A percentile compares a stretch with the other conserved stretches of the same genome.
Conservation (phyloP, 495 filamentous ascomycete species). For the Terfezia claveryi region DNA sequence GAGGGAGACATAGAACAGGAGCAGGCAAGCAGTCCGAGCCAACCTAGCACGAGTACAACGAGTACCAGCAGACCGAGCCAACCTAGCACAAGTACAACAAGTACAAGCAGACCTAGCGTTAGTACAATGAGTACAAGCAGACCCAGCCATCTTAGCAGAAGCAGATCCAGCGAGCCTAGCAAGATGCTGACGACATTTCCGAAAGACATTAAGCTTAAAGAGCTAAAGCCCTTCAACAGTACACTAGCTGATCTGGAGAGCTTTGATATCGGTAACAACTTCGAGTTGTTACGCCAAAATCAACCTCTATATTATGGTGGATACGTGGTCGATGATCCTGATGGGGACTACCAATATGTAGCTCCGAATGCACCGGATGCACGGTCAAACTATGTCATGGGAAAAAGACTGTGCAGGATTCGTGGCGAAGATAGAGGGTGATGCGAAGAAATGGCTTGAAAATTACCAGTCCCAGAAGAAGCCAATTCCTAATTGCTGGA, state of each 20-base stretch:
- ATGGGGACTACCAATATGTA: not conserved
- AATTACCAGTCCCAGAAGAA: not conserved
- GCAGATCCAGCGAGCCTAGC: no score
- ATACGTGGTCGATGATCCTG: not conserved
- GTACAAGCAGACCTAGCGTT: no score
- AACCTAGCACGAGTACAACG: no score
- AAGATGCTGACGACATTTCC: no score
- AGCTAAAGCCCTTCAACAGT: not conserved
- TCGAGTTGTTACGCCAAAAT: not conserved
- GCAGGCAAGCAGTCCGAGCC: no score
- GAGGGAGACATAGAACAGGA: no score
- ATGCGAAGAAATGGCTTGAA: not conserved
- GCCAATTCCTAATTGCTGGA: not conserved
- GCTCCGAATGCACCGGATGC: not conserved
- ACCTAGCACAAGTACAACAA: no score
- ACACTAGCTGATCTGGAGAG: not conserved
- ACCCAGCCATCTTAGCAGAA: no score
- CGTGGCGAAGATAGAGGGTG: not conserved
- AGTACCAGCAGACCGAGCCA: no score
- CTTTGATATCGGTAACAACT: not conserved
- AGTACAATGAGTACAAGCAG: no score
- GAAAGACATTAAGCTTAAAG: not conserved
- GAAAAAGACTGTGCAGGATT: not conserved
- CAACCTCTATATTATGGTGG: not conserved
- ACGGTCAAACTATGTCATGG: not conserved